Conservation (phyloP, 148 eudicot genomes). For the Dysphania ambrosioides region DNA sequence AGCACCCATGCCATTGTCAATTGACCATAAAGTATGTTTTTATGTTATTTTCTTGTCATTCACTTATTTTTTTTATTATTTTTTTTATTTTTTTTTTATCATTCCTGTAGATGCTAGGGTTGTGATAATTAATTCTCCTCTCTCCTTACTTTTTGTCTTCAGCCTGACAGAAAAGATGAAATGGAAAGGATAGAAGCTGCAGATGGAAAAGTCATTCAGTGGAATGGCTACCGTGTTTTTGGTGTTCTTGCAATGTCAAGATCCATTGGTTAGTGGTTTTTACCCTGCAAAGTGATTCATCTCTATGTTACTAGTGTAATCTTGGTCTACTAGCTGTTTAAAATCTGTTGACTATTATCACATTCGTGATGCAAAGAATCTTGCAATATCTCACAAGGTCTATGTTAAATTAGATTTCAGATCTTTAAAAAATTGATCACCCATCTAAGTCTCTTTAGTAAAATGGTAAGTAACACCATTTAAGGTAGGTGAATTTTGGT, state of each 20-base stretch:
- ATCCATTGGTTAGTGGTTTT: constrained; percentile 48
- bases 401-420: no score
- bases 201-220: constrained; percentile 54
- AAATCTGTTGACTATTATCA: no score
- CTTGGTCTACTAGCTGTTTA: no score
- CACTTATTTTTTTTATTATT: no score
- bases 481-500: background rate
- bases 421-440: no score
- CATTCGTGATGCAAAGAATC: no score
- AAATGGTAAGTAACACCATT: background rate
- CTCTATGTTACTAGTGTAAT: no score
- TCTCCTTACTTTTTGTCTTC: constrained; percentile 7
- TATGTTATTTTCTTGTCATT: background rate
- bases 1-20: constrained; percentile 46
- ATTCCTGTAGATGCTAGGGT: constrained; percentile 28
- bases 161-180: constrained; percentile 64
- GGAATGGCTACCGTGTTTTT: constrained; percentile 60
- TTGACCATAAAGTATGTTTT: constrained; percentile 52
- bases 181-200: constrained; percentile 54
- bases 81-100: background rate
- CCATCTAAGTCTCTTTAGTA: no score
- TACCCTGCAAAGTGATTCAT: background rate
- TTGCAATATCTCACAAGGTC: no score
- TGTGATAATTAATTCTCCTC: constrained; percentile 16
- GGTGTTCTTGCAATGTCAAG: constrained; percentile 70